Evolutionary conservation across 139 green algal genomes (phyloP).

Genomic region (Picochlorum sp.): DNA sequence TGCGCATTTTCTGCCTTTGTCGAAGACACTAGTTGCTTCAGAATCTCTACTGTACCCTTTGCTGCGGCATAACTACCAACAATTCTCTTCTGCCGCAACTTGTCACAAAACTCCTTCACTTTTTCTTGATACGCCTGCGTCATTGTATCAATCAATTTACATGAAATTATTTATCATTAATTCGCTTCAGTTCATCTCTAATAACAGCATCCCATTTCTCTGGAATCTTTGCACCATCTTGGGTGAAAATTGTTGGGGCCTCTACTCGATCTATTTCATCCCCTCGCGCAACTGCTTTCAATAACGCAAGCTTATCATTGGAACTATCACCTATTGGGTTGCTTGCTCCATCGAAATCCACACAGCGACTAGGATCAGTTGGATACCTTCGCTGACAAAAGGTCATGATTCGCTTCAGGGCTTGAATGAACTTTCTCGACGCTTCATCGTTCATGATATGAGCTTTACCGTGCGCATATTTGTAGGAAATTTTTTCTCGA

Average conservation of each 20-base stretch:
- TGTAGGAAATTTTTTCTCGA: constrained; percentile 89
- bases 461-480: constrained; percentile 30
- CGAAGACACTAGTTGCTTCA: constrained; percentile 62
- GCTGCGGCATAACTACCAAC: constrained; percentile 54
- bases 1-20: constrained; percentile 42
- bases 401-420: constrained; percentile 81
- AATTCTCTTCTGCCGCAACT: constrained; percentile 49
- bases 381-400: constrained; percentile 74
- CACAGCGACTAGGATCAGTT: constrained; percentile 71
- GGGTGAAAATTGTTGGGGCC: constrained; percentile 13
- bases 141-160: not conserved
- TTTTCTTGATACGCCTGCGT: constrained; percentile 11
- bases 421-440: constrained; percentile 85
- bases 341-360: constrained; percentile 65
- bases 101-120: constrained; percentile 59
- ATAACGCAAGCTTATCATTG: constrained; percentile 52
- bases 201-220: constrained; percentile 5
- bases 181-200: constrained; percentile 2
- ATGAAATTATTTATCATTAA: not conserved
- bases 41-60: constrained; percentile 66
- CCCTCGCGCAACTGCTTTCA: constrained; percentile 49
- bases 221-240: constrained; percentile 19
- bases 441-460: constrained; percentile 99
- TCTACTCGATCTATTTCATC: constrained; percentile 32
- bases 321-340: constrained; percentile 40